phyloP scores from a whole-genome alignment of 2,329 filamentous ascomycete species.

The Penicillium sp. region DNA sequence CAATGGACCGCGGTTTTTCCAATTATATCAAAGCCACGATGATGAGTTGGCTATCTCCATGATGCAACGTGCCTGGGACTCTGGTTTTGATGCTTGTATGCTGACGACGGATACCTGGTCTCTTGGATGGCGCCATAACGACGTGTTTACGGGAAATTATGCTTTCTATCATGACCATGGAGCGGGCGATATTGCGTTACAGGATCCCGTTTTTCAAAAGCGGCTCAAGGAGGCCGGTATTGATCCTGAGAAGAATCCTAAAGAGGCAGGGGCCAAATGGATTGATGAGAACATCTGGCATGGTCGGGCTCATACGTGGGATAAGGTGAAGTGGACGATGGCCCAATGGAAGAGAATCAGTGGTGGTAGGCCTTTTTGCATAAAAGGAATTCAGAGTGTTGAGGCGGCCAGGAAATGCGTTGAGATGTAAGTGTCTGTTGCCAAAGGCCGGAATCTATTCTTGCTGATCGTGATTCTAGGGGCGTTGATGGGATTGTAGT shows the following conservation, averaged over 20 bases:
- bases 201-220: constrained; percentile 63
- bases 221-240: constrained; percentile 57
- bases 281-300: constrained; percentile 67
- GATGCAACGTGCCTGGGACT: constrained; percentile 57
- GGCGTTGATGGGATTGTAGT: constrained; percentile 71
- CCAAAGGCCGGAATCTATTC: background rate
- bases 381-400: constrained; percentile 73
- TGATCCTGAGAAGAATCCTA: constrained; percentile 56
- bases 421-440: constrained; percentile 38
- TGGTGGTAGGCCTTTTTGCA: constrained; percentile 60
- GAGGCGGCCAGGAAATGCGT: constrained; percentile 65
- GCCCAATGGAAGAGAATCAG: constrained; percentile 59
- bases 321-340: constrained; percentile 67
- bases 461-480: constrained; percentile 21
- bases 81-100: constrained; percentile 61
- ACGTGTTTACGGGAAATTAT: constrained; percentile 61
- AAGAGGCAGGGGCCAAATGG: constrained; percentile 63
- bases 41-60: constrained; percentile 62
- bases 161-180: constrained; percentile 66
- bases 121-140: constrained; percentile 64
- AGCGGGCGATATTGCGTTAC: constrained; percentile 60
- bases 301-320: constrained; percentile 66
- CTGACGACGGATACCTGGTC: constrained; percentile 68
- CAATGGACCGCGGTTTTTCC: constrained; percentile 59
- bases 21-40: constrained; percentile 67